These are phyloP conservation scores for Podila horticola DNA, from an alignment of 192 early-diverging fungal genomes.

Conservation along the genomic window DNA sequence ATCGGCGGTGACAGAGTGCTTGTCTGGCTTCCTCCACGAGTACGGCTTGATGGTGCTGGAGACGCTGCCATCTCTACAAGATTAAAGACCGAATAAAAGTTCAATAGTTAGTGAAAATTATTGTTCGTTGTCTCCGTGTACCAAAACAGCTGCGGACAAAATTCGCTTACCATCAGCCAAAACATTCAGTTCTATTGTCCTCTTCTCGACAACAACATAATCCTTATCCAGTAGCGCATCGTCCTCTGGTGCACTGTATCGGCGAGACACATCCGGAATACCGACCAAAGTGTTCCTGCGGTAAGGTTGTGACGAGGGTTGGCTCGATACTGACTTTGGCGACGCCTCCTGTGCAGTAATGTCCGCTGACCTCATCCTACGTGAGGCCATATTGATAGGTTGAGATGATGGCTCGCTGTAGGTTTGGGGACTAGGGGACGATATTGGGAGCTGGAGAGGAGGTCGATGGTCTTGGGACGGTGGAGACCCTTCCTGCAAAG, in stretches of 20 bases:
- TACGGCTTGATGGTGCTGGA: slow-evolving; percentile 18
- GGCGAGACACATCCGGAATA: slow-evolving; percentile 33
- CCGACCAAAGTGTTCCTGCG: slow-evolving; percentile 36
- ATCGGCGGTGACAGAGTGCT: slow-evolving; percentile 45
- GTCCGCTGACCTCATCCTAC: slow-evolving; percentile 25
- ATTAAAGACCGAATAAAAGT: not conserved
- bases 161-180: slow-evolving; percentile 73
- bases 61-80: slow-evolving; percentile 46
- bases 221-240: slow-evolving; percentile 70
- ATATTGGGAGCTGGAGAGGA: slow-evolving; percentile 38
- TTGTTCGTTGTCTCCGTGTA: not conserved
- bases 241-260: slow-evolving; percentile 53
- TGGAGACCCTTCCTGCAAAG: slow-evolving; percentile 27
- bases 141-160: not conserved
- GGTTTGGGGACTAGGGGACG: slow-evolving; percentile 19
- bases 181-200: slow-evolving; percentile 76
- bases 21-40: not conserved
- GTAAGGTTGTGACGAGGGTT: slow-evolving; percentile 35
- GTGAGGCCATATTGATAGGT: slow-evolving; percentile 18
- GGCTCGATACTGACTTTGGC: slow-evolving; percentile 16
- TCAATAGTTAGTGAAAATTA: slow-evolving; percentile 28
- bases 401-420: slow-evolving; percentile 8
- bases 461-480: slow-evolving; percentile 5
- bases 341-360: slow-evolving; percentile 4
- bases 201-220: slow-evolving; percentile 81